phyloP scores from a whole-genome alignment of 331 rosid genomes.

The Cydonia oblonga region DNA sequence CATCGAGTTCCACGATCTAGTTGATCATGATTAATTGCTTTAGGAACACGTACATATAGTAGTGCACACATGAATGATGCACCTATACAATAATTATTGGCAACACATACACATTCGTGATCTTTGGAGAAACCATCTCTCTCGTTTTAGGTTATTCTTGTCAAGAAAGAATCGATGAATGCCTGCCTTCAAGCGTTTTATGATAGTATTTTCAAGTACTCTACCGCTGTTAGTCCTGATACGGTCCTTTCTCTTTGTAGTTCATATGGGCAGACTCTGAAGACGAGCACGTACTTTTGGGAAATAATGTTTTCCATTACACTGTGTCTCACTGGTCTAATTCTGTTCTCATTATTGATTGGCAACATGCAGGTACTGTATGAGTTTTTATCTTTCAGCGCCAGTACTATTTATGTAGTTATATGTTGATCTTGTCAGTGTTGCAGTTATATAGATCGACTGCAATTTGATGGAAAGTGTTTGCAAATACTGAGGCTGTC shows the following conservation, averaged over 20 bases:
- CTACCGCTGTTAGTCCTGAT: background rate
- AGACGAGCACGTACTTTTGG: conserved; percentile 53
- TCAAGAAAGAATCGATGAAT: background rate
- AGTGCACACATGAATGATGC: background rate
- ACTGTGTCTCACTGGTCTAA: conserved; percentile 53
- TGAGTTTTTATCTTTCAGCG: background rate
- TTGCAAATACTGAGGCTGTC: conserved; percentile 9
- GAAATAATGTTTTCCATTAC: conserved; percentile 66
- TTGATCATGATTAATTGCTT: background rate
- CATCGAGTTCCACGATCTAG: background rate
- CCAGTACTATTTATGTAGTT: background rate
- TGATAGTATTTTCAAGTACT: background rate
- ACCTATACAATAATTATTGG: background rate
- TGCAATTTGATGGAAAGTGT: background rate
- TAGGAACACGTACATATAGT: background rate
- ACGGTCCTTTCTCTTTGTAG: background rate
- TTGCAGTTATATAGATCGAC: background rate
- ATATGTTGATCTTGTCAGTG: background rate
- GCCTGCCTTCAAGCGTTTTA: background rate
- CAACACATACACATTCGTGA: background rate
- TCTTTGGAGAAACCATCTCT: background rate
- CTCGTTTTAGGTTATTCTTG: background rate
- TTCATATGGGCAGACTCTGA: conserved; percentile 65
- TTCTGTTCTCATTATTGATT: conserved; percentile 60
- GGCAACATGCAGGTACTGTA: conserved; percentile 82